Conservation (phyloP, 2,329 filamentous ascomycete genomes). For the Venturia carpophila region DNA sequence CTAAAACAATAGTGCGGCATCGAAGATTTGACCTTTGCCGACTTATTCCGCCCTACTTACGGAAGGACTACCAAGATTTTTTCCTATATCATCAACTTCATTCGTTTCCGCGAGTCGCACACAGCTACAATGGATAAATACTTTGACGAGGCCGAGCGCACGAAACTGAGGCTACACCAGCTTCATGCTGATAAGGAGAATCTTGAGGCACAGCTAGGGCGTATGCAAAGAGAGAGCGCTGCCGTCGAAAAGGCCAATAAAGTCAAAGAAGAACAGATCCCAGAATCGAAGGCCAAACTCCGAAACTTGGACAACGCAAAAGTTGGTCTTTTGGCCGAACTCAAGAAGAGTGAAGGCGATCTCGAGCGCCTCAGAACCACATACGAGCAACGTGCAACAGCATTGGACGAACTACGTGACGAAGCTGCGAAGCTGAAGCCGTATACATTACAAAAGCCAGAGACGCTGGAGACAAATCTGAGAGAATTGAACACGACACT, state of each 20-base stretch:
- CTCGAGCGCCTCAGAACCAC: conserved; percentile 66
- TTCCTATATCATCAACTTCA: conserved; percentile 97
- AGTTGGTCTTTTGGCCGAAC: conserved; percentile 70
- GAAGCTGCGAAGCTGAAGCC: conserved; percentile 85
- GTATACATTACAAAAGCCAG: conserved; percentile 84
- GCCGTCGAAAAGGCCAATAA: conserved; percentile 73
- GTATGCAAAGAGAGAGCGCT: conserved; percentile 71
- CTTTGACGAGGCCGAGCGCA: conserved; percentile 82
- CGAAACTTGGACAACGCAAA: conserved; percentile 75
- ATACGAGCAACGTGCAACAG: conserved; percentile 63
- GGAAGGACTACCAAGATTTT: conserved; percentile 90
- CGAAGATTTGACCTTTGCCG: conserved; percentile 85
- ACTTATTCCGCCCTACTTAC: conserved; percentile 85
- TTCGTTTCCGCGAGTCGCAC: conserved; percentile 90
- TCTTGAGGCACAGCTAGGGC: conserved; percentile 68
- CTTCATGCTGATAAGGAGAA: conserved; percentile 81
- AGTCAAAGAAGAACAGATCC: conserved; percentile 78
- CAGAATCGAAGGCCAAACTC: conserved; percentile 75
- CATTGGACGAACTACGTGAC: conserved; percentile 64
- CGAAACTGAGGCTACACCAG: conserved; percentile 79
- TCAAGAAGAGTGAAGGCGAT: conserved; percentile 75
- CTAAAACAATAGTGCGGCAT: conserved; percentile 63
- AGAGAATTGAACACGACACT: conserved; percentile 75
- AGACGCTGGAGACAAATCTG: conserved; percentile 71
- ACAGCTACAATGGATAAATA: conserved; percentile 84